Evolutionary conservation across 1,284 basidiomycete species (phyloP), one percentile per base, ranked within the genome.

Genomic region (Anthracocystis panici-leucophaei): DNA sequence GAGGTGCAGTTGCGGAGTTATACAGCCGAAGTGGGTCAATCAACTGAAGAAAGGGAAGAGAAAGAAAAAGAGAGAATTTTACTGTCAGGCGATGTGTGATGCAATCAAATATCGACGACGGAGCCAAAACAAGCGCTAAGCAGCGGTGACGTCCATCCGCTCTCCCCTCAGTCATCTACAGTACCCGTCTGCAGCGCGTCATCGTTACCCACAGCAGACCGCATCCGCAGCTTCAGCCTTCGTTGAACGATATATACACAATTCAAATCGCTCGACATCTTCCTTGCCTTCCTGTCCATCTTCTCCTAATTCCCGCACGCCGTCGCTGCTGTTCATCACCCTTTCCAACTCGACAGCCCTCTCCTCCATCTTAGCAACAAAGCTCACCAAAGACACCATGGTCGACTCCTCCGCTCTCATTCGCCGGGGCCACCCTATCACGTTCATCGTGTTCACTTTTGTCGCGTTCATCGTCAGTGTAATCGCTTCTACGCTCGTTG

Each of bases 391-490:
- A 21, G 41, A 38, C 57, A 64, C 21, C 16, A 80, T 79, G 76
- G 75, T 74, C 52, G 76, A 80, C 76, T 38, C 69, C 20, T 74
- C 71, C 41, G n/a, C 74, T 41, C 55, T 66, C 49, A 61, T 82
- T 51, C 79, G 81, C 55, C 64, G 77, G 29, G 82, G 81, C 41
- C 83, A 84, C 75, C 82, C 82, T 58, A 76, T 81, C 74, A 58
- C 66, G 46, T 84, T 84, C 62, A 53, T 63, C 56, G 10, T 80
- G 50, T 77, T 84, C 64, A 66, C 76, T 55, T 33, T 80, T 45
- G 38, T 80, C 57, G 66, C 78, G n/a, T 76, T 84, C 58, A 77
- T 84, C 60, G 74, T 79, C 16, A 81, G 80, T 16, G 74, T 84
- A 42, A 84, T 84, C 41, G 73, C 83, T 21, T 82, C 82, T 35